Conservation (phyloP, 768 basidiomycete species). For the Tricholoma matsutake region DNA sequence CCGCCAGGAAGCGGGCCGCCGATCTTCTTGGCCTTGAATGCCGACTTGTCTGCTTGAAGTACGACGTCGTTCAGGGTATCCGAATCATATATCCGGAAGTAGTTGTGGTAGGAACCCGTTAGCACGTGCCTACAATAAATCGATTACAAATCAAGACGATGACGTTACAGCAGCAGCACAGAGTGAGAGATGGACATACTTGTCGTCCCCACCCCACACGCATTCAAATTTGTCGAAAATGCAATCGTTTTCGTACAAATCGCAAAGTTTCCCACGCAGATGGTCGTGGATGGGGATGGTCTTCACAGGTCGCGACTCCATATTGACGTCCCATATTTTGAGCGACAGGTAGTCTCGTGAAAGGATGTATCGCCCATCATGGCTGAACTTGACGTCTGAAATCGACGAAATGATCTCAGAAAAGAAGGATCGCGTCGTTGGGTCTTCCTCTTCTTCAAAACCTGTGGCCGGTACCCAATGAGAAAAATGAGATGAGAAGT, state of each 20-base stretch:
- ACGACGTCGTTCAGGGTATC: conserved; percentile 87
- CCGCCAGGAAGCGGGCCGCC: conserved; percentile 73
- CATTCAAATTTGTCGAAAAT: conserved; percentile 99
- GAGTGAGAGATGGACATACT: conserved; percentile 52
- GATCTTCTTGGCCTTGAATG: conserved; percentile 99
- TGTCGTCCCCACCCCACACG: conserved; percentile 94
- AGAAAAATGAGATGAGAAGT: conserved; percentile 11
- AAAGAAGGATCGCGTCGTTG: conserved; percentile 96
- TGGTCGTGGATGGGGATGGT: conserved; percentile 99
- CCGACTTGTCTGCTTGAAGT: conserved; percentile 97
- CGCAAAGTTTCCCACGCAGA: conserved; percentile 94
- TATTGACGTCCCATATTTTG: conserved; percentile 99
- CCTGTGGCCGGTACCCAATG: conserved; percentile 44
- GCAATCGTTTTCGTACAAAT: conserved; percentile 99
- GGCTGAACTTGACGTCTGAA: conserved; percentile 98
- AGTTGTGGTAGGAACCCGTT: conserved; percentile 99
- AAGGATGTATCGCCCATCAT: conserved; percentile 94
- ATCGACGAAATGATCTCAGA: conserved; percentile 99
- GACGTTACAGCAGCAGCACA: conserved; percentile 14
- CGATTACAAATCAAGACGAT: conserved; percentile 8
- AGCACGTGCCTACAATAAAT: conserved; percentile 74
- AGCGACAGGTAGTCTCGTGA: conserved; percentile 96
- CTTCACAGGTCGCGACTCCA: conserved; percentile 95
- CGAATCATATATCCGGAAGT: conserved; percentile 98
- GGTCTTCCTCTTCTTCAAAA: conserved; percentile 99